phyloP scores from a whole-genome alignment of 129 eudicot genomes.

The Mikania micrantha region DNA sequence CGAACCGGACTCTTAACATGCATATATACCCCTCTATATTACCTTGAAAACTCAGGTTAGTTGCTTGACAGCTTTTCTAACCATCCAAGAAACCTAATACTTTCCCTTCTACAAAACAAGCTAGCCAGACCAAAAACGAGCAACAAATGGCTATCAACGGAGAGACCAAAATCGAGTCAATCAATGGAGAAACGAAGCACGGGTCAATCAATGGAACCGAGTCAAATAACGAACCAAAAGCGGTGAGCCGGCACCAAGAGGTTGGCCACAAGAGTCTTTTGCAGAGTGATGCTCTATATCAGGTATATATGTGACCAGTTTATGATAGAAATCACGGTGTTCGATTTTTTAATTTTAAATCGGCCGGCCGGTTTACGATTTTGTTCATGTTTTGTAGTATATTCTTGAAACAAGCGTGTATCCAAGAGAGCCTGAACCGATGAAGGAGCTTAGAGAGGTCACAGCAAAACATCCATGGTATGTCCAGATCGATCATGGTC shows the following conservation, averaged over 20 bases:
- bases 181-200: slow-evolving; percentile 16
- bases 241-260: slow-evolving; percentile 50
- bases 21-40: slow-evolving; percentile 34
- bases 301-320: too few relatives aligned
- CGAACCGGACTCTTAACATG: slow-evolving; percentile 27
- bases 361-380: background rate
- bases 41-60: slow-evolving; percentile 20
- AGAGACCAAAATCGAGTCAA: slow-evolving; percentile 33
- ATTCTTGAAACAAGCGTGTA: slow-evolving; percentile 85
- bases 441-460: slow-evolving; percentile 79
- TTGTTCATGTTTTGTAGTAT: slow-evolving; percentile 32
- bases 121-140: background rate
- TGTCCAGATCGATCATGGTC: background rate
- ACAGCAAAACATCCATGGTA: slow-evolving; percentile 92
- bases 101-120: background rate
- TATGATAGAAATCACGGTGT: too few relatives aligned
- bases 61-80: background rate
- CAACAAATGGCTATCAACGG: slow-evolving; percentile 35
- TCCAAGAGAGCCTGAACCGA: slow-evolving; percentile 76
- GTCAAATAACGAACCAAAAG: slow-evolving; percentile 21
- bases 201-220: slow-evolving; percentile 31
- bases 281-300: slow-evolving; percentile 82
- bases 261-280: slow-evolving; percentile 90
- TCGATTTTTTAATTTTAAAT: too few relatives aligned
- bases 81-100: background rate